A percentile compares a stretch with the other conserved stretches of the same genome.
Conservation (phyloP, 2,329 filamentous ascomycete genomes). For the Venturia nashicola region DNA sequence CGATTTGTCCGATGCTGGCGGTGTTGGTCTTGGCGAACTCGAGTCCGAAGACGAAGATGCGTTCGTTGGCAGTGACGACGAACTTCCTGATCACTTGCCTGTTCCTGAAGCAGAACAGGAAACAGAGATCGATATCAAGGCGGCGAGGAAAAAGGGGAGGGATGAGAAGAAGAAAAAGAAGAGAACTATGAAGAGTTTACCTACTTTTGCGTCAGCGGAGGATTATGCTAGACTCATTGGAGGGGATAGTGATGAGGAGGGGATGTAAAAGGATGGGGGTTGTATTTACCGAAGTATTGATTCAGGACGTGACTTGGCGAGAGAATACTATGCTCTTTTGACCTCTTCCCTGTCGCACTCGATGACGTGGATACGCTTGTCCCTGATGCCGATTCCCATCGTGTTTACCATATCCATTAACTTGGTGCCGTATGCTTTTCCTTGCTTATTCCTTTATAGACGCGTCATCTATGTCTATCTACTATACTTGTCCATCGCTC, state of each 20-base stretch:
- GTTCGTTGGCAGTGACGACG: conserved; percentile 43
- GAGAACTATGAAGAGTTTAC: conserved; percentile 78
- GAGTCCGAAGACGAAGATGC: conserved; percentile 42
- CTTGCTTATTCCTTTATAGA: no score
- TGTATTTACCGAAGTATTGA: neutral
- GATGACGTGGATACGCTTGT: no score
- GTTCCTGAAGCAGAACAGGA: conserved; percentile 25
- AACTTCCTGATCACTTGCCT: conserved; percentile 30
- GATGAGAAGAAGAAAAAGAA: conserved; percentile 44
- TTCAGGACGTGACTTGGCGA: no score
- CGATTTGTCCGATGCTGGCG: conserved; percentile 16
- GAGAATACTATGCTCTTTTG: no score
- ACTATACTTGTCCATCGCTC: no score
- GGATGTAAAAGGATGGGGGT: neutral
- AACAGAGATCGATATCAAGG: conserved; percentile 24
- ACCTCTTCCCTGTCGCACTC: no score
- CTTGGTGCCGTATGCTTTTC: no score
- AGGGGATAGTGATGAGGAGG: conserved; percentile 48
- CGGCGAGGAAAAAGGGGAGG: conserved; percentile 30
- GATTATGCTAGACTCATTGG: conserved; percentile 83
- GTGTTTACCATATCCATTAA: no score
- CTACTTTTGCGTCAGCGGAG: conserved; percentile 84
- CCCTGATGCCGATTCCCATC: no score
- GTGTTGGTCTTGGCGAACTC: conserved; percentile 16
- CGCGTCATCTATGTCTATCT: no score